A percentile compares a stretch with the other conserved stretches of the same genome.
phyloP scores from a whole-genome alignment of 805 yeast species.

The Kodamaea fukazawae region DNA sequence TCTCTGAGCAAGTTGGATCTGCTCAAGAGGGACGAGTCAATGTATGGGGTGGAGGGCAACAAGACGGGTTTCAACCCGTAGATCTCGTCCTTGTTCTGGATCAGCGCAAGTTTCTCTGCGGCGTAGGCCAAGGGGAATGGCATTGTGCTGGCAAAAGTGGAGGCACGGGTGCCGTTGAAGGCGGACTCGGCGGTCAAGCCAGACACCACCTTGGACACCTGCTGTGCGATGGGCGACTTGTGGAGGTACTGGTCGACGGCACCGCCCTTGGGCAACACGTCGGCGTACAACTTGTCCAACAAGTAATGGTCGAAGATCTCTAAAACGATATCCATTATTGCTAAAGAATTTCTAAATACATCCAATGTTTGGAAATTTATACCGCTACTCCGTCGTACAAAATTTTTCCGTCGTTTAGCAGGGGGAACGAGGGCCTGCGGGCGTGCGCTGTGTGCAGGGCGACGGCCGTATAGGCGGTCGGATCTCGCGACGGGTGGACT shows the following conservation, averaged over 20 bases:
- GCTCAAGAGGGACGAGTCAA: constrained; percentile 65
- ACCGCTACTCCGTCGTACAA: background rate
- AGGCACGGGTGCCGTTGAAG: constrained; percentile 12
- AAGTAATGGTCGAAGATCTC: constrained; percentile 73
- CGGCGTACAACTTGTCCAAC: constrained; percentile 75
- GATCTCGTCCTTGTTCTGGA: constrained; percentile 38
- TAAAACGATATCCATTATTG: constrained; percentile 82
- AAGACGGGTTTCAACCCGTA: constrained; percentile 62
- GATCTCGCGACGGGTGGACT: background rate
- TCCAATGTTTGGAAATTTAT: background rate
- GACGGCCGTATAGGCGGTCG: background rate
- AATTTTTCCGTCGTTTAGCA: constrained; percentile 5
- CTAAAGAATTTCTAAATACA: background rate
- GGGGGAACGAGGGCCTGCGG: constrained; percentile 8
- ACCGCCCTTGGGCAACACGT: constrained; percentile 57
- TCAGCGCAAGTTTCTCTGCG: constrained; percentile 15
- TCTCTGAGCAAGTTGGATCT: constrained; percentile 77
- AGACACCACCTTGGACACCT: constrained; percentile 7
- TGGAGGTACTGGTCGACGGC: constrained; percentile 28
- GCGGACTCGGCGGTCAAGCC: constrained; percentile 6
- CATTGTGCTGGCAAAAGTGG: constrained; percentile 7
- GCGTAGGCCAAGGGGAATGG: constrained; percentile 16
- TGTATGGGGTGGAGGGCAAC: constrained; percentile 53
- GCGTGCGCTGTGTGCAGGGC: background rate
- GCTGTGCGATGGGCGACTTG: constrained; percentile 7